These are phyloP conservation scores for Colletotrichum lini DNA, from an alignment of 2,329 filamentous ascomycete genomes.

Conservation along the genomic window DNA sequence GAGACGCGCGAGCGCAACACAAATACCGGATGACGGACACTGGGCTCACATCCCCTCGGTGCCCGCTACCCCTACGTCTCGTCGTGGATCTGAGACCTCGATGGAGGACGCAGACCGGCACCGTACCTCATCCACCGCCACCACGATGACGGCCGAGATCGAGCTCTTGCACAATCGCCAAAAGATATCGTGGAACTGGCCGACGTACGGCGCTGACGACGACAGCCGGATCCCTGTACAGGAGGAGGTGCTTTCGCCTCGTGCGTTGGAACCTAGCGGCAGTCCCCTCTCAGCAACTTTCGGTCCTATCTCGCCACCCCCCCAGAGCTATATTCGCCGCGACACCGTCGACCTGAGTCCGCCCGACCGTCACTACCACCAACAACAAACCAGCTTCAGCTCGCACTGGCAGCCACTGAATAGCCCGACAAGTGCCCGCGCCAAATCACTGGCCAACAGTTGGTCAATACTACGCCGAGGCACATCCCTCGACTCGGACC, in stretches of 20 bases:
- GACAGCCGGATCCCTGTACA: conserved; percentile 29
- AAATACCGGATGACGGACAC: conserved; percentile 14
- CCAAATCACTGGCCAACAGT: conserved; percentile 47
- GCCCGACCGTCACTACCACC: background rate
- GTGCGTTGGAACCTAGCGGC: conserved; percentile 8
- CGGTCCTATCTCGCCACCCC: conserved; percentile 34
- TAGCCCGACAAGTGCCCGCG: conserved; percentile 37
- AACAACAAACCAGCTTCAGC: conserved; percentile 17
- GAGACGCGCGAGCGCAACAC: conserved; percentile 34
- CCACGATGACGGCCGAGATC: conserved; percentile 34
- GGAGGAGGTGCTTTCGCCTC: background rate
- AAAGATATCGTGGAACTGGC: conserved; percentile 43
- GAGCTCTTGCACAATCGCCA: conserved; percentile 37
- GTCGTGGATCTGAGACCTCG: conserved; percentile 40
- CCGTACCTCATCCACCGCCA: conserved; percentile 28
- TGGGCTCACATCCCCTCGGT: conserved; percentile 41
- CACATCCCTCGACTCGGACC: conserved; percentile 40
- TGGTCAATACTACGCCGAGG: conserved; percentile 45
- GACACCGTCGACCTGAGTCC: conserved; percentile 29
- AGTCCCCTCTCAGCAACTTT: conserved; percentile 36
- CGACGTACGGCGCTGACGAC: conserved; percentile 36
- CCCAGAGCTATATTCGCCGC: conserved; percentile 37
- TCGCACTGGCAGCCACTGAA: conserved; percentile 33
- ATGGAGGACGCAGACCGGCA: conserved; percentile 36
- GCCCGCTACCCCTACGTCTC: conserved; percentile 48